These are phyloP conservation scores for Jaminaea rosea DNA, from an alignment of 1,284 basidiomycete genomes.

Conservation along the genomic window DNA sequence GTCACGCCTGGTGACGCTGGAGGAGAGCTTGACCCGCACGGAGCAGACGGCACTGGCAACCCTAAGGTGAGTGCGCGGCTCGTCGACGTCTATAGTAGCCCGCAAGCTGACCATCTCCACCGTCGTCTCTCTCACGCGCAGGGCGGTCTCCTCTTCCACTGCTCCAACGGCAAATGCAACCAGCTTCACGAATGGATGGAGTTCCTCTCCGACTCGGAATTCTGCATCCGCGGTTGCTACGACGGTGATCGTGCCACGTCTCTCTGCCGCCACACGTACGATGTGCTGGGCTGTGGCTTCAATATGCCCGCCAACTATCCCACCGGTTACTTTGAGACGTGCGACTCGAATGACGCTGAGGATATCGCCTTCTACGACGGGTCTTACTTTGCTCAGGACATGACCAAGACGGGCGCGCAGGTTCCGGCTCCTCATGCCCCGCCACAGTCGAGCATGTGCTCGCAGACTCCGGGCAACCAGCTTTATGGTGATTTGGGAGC, in stretches of 20 bases:
- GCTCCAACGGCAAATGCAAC: constrained; percentile 49
- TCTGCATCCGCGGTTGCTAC: constrained; percentile 14
- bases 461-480: neutral
- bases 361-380: constrained; percentile 35
- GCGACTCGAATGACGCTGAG: constrained; percentile 26
- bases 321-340: constrained; percentile 4
- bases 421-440: constrained; percentile 14
- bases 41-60: constrained; percentile 58
- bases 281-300: constrained; percentile 22
- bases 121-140: too few relatives aligned
- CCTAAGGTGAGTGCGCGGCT: constrained; percentile 34
- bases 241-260: constrained; percentile 3
- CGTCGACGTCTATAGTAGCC: too few relatives aligned
- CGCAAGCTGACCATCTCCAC: too few relatives aligned
- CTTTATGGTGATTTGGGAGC: too few relatives aligned
- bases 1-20: constrained; percentile 49
- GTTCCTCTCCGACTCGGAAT: constrained; percentile 13
- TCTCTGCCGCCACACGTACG: constrained; percentile 9
- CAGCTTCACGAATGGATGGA: constrained; percentile 37
- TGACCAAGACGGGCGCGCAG: constrained; percentile 9
- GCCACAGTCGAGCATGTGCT: constrained; percentile 14
- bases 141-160: constrained; percentile 54
- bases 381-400: constrained; percentile 21
- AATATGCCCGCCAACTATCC: constrained; percentile 26
- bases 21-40: constrained; percentile 53